Percentiles rank a stretch among this genome's conserved stretches.
Conservation (phyloP, 2,329 filamentous ascomycete species). For the Zelopaecilomyces penicillatus region DNA sequence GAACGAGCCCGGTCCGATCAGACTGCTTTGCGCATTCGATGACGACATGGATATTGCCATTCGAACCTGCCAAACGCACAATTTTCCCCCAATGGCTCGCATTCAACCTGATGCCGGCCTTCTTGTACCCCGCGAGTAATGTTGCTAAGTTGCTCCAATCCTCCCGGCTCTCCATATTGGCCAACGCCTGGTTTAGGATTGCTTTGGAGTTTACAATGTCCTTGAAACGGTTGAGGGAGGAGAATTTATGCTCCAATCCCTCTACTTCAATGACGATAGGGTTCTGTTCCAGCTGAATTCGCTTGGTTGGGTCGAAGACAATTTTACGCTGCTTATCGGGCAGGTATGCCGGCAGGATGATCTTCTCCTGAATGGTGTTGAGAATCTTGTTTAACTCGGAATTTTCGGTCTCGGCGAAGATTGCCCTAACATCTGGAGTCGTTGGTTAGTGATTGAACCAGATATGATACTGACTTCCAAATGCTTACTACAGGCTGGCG, state of each 20-base stretch:
- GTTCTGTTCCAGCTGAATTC: conserved; percentile 42
- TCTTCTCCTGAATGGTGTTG: conserved; percentile 43
- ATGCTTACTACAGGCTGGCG: conserved; percentile 21
- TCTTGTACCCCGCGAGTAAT: conserved; percentile 42
- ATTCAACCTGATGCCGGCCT: conserved; percentile 31
- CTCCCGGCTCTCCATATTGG: conserved; percentile 36
- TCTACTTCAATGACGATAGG: conserved; percentile 52
- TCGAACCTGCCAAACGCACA: conserved; percentile 30
- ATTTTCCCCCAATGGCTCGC: conserved; percentile 29
- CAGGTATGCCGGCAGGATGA: conserved; percentile 56
- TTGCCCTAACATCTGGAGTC: conserved; percentile 23
- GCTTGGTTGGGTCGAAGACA: conserved; percentile 40
- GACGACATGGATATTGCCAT: conserved; percentile 35
- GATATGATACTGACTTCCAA: background rate
- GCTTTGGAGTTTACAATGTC: conserved; percentile 36
- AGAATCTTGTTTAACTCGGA: conserved; percentile 46
- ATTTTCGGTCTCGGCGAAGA: conserved; percentile 45
- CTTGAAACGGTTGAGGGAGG: conserved; percentile 32
- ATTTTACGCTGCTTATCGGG: conserved; percentile 42
- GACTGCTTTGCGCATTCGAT: conserved; percentile 42
- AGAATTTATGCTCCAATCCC: conserved; percentile 45
- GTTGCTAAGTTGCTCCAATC: conserved; percentile 47
- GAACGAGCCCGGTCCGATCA: conserved; percentile 35
- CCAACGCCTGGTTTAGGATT: conserved; percentile 29
- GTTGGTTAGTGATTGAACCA: conserved; percentile 10